A percentile compares a stretch with the other conserved stretches of the same genome.
Evolutionary conservation across 2,329 filamentous ascomycete species (phyloP).

Genomic region (Penicillium griseofulvum): DNA sequence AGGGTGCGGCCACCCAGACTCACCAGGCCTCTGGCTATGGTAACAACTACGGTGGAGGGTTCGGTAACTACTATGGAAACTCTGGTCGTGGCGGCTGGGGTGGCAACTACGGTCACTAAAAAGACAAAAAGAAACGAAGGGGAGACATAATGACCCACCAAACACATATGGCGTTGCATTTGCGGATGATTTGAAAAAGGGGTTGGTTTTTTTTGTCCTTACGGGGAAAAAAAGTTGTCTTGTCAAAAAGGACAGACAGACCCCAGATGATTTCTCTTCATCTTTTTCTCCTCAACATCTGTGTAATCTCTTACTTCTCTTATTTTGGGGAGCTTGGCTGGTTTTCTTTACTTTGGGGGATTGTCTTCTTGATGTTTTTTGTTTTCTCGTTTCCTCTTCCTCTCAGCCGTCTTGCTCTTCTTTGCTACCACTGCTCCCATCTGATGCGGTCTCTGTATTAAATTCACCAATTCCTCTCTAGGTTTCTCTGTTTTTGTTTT

Average conservation of each 20-base stretch:
- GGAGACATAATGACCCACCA: slow-evolving; percentile 22
- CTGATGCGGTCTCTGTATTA: slow-evolving; percentile 32
- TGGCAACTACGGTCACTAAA: slow-evolving; percentile 48
- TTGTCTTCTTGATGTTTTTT: slow-evolving; percentile 20
- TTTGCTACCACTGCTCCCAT: slow-evolving; percentile 31
- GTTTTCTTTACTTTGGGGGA: slow-evolving; percentile 25
- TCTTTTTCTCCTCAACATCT: slow-evolving; percentile 33
- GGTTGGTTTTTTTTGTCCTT: slow-evolving; percentile 15
- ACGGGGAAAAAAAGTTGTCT: slow-evolving; percentile 9
- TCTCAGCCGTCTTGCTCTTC: slow-evolving; percentile 12
- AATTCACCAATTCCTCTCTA: slow-evolving; percentile 34
- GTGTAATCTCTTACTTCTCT: slow-evolving; percentile 42
- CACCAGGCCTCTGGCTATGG: slow-evolving; percentile 43
- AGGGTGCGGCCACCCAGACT: slow-evolving; percentile 40
- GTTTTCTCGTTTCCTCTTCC: slow-evolving; percentile 9
- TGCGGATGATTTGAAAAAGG: slow-evolving; percentile 24
- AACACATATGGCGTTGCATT: slow-evolving; percentile 32
- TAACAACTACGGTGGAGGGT: slow-evolving; percentile 43
- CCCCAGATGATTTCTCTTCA: slow-evolving; percentile 23
- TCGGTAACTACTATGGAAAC: slow-evolving; percentile 46
- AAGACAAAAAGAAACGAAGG: slow-evolving; percentile 13
- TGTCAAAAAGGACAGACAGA: slow-evolving; percentile 14
- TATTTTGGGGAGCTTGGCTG: slow-evolving; percentile 39
- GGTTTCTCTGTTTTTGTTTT: slow-evolving; percentile 17
- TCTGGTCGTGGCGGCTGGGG: slow-evolving; percentile 46